Conservation (phyloP, 805 yeast species). For the Wickerhamomyces bovis region DNA sequence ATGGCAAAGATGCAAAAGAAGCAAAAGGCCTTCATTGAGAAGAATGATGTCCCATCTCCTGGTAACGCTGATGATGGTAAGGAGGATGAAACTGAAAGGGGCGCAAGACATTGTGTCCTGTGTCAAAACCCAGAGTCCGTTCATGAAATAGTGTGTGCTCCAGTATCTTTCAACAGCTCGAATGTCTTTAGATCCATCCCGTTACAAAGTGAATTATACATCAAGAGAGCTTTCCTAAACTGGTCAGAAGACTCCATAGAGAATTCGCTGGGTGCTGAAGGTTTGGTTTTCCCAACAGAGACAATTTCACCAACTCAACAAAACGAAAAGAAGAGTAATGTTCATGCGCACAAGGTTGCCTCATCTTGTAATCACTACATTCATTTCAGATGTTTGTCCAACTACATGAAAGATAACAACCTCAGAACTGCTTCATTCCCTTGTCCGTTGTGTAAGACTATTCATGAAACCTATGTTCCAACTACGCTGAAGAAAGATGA, state of each 20-base stretch:
- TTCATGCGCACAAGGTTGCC: conserved; percentile 8
- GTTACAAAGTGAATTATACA: background rate
- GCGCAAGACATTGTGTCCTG: conserved; percentile 42
- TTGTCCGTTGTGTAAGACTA: conserved; percentile 93
- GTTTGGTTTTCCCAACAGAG: conserved; percentile 20
- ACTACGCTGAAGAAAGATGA: conserved; percentile 20
- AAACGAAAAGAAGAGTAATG: background rate
- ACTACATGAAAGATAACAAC: conserved; percentile 57
- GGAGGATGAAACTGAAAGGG: conserved; percentile 20
- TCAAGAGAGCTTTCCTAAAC: conserved; percentile 11
- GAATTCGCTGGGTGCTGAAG: conserved; percentile 22
- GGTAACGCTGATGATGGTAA: conserved; percentile 33
- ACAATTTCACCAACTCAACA: background rate
- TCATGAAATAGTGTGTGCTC: conserved; percentile 51
- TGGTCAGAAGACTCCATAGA: conserved; percentile 21
- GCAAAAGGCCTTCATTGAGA: conserved; percentile 67
- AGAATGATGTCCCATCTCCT: conserved; percentile 31
- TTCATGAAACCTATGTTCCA: conserved; percentile 72
- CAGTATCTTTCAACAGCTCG: conserved; percentile 41
- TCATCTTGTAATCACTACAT: conserved; percentile 89
- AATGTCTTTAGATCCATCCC: conserved; percentile 20
- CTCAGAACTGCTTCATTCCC: conserved; percentile 59
- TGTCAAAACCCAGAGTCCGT: conserved; percentile 49
- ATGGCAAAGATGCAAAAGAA: conserved; percentile 62
- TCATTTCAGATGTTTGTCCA: conserved; percentile 74